These are phyloP conservation scores for Yarrowia deformans DNA, from an alignment of 805 yeast genomes.

Conservation along the genomic window DNA sequence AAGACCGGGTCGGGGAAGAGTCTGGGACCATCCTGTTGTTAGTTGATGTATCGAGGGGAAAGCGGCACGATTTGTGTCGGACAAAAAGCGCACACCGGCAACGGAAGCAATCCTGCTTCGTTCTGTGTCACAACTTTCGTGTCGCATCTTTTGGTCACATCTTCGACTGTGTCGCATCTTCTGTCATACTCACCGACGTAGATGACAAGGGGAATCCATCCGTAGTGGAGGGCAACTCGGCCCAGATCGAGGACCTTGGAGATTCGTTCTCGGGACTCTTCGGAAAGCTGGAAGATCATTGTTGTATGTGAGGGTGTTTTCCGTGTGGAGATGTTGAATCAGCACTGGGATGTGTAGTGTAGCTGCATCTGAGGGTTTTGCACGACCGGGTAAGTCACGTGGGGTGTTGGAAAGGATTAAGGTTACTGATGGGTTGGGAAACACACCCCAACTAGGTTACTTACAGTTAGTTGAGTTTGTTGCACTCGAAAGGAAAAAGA, in stretches of 20 bases:
- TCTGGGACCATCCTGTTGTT: constrained; percentile 66
- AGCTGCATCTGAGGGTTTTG: constrained; percentile 20
- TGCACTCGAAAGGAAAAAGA: too few species aligned
- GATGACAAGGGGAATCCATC: constrained; percentile 94
- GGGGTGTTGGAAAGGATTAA: not conserved
- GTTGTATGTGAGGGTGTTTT: not conserved
- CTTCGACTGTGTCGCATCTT: not conserved
- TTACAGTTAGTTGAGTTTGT: too few species aligned
- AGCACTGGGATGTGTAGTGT: not conserved
- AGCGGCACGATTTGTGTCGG: too few species aligned
- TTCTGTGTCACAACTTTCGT: not conserved
- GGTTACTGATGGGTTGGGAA: not conserved
- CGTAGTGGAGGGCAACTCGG: constrained; percentile 89
- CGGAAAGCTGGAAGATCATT: constrained; percentile 39
- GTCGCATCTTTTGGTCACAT: too few species aligned
- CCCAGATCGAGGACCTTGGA: constrained; percentile 81
- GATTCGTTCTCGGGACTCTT: constrained; percentile 68
- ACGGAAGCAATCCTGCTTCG: too few species aligned
- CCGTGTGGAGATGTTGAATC: constrained; percentile 11
- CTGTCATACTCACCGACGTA: constrained; percentile 63
- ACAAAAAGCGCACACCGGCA: too few species aligned
- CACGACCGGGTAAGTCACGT: constrained; percentile 39
- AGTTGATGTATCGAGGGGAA: not conserved
- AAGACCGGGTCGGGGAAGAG: constrained; percentile 83
- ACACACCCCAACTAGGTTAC: not conserved